These are phyloP conservation scores for Mycena venus DNA, from an alignment of 768 basidiomycete species.

Conservation along the genomic window DNA sequence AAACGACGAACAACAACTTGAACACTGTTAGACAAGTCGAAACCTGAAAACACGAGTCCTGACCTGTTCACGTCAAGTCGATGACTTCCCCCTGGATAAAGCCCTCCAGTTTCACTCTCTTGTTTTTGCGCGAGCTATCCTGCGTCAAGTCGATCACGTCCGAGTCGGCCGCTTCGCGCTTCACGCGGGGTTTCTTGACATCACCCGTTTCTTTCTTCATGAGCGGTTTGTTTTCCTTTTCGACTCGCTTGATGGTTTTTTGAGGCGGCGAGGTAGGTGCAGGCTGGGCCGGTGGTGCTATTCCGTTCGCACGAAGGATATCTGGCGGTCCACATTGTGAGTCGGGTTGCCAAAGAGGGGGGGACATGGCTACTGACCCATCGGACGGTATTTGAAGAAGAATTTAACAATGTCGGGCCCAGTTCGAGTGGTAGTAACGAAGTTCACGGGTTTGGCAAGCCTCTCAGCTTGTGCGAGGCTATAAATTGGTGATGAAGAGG, in stretches of 20 bases:
- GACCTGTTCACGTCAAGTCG: slow-evolving; percentile 20
- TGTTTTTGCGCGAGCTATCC: not conserved
- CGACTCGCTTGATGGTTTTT: not conserved
- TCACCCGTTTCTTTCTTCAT: not conserved
- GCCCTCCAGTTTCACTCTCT: slow-evolving; percentile 9
- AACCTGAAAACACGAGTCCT: not conserved
- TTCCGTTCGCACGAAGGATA: slow-evolving; percentile 25
- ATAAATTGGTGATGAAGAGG: not conserved
- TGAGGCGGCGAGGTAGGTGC: not conserved
- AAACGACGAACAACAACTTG: not conserved
- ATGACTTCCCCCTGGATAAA: slow-evolving; percentile 20
- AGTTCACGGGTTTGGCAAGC: not conserved
- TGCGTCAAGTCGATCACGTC: slow-evolving; percentile 25
- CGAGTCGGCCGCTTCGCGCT: not conserved
- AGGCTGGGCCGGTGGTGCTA: slow-evolving; percentile 2
- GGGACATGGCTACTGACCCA: not conserved
- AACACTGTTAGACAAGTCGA: not conserved
- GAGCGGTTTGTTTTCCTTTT: slow-evolving; percentile 5
- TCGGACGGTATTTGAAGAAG: slow-evolving; percentile 18
- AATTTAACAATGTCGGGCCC: slow-evolving; percentile 14
- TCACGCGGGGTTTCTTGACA: slow-evolving; percentile 12
- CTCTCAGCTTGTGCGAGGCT: not conserved
- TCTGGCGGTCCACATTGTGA: not conserved
- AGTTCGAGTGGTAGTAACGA: not conserved
- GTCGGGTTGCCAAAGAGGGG: not conserved